Evolutionary conservation across 768 basidiomycete genomes (phyloP), one percentile per base, ranked within the genome.

Genomic region (Gloeophyllum trabeum): DNA sequence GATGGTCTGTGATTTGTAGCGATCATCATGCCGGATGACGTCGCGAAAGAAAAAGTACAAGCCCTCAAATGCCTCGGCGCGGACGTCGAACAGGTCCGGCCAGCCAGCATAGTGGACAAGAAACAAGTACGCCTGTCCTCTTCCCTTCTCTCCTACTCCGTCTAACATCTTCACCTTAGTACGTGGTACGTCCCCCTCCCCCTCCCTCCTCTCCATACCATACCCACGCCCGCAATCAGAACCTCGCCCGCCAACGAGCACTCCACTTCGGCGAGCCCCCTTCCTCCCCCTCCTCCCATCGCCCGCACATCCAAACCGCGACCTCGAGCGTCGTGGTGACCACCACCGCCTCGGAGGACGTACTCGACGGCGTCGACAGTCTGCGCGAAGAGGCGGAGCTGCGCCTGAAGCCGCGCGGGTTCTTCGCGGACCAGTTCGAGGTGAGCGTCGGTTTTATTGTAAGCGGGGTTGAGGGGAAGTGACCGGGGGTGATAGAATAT

Each of bases 381-480:
- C 61, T 60, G 18, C 48, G 60, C 24, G 64, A 71, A 2, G 56
- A 59, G 21, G 66, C 64, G 36, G 67, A 71, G 32, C 59, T 73
- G 19, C 46, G 63, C 14, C 59, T 52, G 39, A 69, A 70, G 51
- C 83, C 86, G 3, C 67, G 86, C 47, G 94, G 92, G 0, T 86
- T 82, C 62, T 99, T 98, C 52, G 90, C 91, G 3, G 91, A 99
- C 57, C 96, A 99, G 61, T 98, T 99, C 45, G 94, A 97, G 61
- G 76, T 75, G 30, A 24, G 44, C 10, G 14, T 36, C 12, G 12
- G 13, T 13, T 20, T 23, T 24, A 12, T 24, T 23, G 26, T 4
- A 19, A n/a, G n/a, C n/a, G n/a, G n/a, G n/a, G n/a, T n/a, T n/a
- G n/a, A n/a, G n/a, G n/a, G n/a, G n/a, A n/a, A n/a, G n/a, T n/a